These are phyloP conservation scores for Cicer judaicum DNA, from an alignment of 306 rosid species.

Conservation along the genomic window DNA sequence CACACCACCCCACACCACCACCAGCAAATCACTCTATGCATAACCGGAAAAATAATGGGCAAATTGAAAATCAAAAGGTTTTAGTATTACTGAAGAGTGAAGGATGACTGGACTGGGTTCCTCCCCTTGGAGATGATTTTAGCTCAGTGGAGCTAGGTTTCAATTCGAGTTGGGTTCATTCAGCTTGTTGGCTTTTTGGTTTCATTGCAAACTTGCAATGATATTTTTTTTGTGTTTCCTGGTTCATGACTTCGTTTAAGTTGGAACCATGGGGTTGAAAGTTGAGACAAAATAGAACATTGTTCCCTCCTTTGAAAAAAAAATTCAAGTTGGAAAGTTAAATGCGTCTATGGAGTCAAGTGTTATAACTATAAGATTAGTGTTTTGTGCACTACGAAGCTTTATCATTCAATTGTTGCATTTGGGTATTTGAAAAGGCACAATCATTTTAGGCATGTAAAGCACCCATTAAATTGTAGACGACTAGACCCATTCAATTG, in stretches of 20 bases:
- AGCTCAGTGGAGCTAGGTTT: neutral
- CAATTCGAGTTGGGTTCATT: neutral
- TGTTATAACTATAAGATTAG: neutral
- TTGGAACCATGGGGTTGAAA: neutral
- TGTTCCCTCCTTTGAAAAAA: neutral
- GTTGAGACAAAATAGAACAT: neutral
- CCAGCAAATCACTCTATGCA: neutral
- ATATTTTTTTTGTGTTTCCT: neutral
- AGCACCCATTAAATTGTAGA: neutral
- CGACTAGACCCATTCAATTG: neutral
- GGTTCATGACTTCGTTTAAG: neutral
- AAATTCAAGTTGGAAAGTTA: neutral
- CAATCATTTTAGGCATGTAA: neutral
- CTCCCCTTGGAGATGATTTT: neutral
- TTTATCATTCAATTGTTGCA: neutral
- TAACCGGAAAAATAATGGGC: neutral
- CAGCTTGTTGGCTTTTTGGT: neutral
- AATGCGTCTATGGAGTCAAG: neutral
- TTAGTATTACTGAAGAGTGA: neutral
- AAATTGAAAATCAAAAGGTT: neutral
- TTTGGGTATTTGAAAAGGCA: neutral
- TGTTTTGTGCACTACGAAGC: neutral
- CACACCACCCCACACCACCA: neutral
- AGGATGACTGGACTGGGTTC: neutral
- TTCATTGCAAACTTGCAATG: slow-evolving; percentile 12